A percentile compares a stretch with the other conserved stretches of the same genome.
Evolutionary conservation across 768 basidiomycete species (phyloP).

Genomic region (Gelatoporia subvermispora): DNA sequence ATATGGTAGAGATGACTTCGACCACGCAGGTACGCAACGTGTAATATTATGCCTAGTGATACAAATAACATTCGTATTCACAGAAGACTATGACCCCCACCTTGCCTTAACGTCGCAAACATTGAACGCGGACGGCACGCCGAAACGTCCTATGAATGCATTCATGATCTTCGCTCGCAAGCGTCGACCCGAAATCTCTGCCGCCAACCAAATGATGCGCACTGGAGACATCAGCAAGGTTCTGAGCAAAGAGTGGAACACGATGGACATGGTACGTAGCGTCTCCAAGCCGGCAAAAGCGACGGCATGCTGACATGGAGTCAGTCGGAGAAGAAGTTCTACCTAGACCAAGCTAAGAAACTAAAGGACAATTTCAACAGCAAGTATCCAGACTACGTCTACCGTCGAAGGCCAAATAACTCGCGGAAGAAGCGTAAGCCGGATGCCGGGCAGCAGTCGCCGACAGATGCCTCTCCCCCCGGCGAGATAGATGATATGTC

Average conservation of each 20-base stretch:
- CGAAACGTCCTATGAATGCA: conserved; percentile 89
- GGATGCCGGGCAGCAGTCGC: conserved; percentile 26
- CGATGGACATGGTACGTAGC: conserved; percentile 63
- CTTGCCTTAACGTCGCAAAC: conserved; percentile 66
- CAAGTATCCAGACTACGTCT: conserved; percentile 87
- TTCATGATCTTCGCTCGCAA: conserved; percentile 91
- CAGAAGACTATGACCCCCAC: conserved; percentile 28
- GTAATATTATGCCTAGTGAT: not conserved
- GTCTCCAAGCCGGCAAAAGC: not conserved
- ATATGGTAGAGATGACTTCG: conserved; percentile 12
- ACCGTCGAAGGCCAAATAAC: conserved; percentile 83
- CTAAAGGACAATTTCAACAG: conserved; percentile 83
- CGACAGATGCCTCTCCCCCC: conserved; percentile 26
- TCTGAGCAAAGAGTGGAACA: conserved; percentile 80
- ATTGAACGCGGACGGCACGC: conserved; percentile 81
- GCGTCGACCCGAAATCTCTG: conserved; percentile 76
- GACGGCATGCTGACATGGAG: conserved; percentile 3
- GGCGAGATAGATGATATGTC: conserved; percentile 30
- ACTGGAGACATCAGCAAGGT: conserved; percentile 90
- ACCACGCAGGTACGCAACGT: conserved; percentile 11
- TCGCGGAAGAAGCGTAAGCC: conserved; percentile 59
- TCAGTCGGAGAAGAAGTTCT: conserved; percentile 81
- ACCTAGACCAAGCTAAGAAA: conserved; percentile 80
- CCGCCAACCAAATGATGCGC: conserved; percentile 86
- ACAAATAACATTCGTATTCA: too few relatives aligned